Evolutionary conservation across 306 rosid species (phyloP), one percentile per base, ranked within the genome.

Genomic region (Quercus wislizeni): DNA sequence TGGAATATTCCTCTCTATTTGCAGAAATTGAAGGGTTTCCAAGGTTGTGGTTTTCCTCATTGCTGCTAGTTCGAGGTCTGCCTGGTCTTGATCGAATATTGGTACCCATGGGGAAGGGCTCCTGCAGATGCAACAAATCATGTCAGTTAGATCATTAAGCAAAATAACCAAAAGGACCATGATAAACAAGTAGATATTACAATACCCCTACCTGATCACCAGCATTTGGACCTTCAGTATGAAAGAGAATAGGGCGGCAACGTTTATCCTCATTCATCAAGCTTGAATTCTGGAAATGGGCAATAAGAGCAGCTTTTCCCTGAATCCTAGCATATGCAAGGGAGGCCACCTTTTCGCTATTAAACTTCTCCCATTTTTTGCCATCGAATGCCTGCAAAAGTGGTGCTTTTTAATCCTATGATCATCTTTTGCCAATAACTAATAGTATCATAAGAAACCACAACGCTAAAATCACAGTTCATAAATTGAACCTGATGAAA

Each of bases 271-370:
- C 93, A 1, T 90, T 92, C 96, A 91, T 90, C 79, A 92, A 73
- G 79, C 97, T 92, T 76, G 97, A 92, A 81, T 92, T 92, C 88
- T 92, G 97, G 75, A 92, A 92, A 85, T 90, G 95, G 58, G 93
- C 90, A 85, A 90, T 84, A 55, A 92, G 93, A 59, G 97, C 93
- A 82, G 89, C 3, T 88, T 92, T 92, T 57, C 97, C 97, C 83
- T 92, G 97, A 80, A 92, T 92, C 62, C 93, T 87, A 71, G 95
- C 97, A 88, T 92, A 92, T 69, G 97, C 95, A 61, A 92, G 95
- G 18, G 90, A 80, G 4, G 97, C 97, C 78, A 92, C 97, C 90
- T 92, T 92, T 89, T 92, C 97, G 79, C 97, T 92, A 88, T 92
- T 92, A 35, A 92, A 92, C 85, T 92, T 92, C 89, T 92, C 97